Base-by-base conservation (phyloP, 208 protist species). In the Strigomonas oncopelti region DNA sequence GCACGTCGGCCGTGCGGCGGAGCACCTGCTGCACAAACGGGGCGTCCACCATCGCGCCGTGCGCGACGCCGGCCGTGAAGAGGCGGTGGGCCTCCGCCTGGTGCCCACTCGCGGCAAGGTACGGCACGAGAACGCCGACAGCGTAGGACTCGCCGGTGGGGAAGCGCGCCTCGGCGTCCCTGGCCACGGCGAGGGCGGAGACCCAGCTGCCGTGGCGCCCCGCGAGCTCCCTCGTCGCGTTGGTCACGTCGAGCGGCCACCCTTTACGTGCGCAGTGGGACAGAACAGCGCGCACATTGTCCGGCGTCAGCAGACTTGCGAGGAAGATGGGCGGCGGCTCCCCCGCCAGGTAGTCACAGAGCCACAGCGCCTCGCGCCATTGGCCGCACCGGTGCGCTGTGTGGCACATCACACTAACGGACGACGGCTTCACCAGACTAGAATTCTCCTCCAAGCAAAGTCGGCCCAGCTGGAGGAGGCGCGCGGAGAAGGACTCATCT, bases 401-500 rank as follows among this genome's bases (percentile, higher is more conserved):
- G 72, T 94, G 79, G 71, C 85, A 90, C 59, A 94, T 71, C 51
- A 94, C 77, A 51, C 78, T 71, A 24, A 94, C 64, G 53, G 88
- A 91, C 1, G 83, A 79, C 13, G 80, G 67, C 64, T 72, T 76
- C 57, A 91, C 84, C 20, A 87, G 71, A 11, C 70, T 55, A n/a
- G 82, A 46, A 54, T 89, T 69, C 52, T 81, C 73, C 11, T 62
- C 25, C 53, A 93, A 58, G 55, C 78, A 80, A 1, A 65, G 54
- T 32, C 71, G 75, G 27, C 84, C 87, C 9, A 93, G 74, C 22
- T 64, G 59, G 59, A 88, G 68, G 38, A 90, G 66, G 52, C 82
- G 75, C 25, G 73, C 63, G 11, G 81, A 25, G 53, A 92, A 65
- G 0, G 77, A 63, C 8, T 28, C 60, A 1, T 28, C 42, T 0